These are phyloP conservation scores for Pythium pyrilobum DNA, from an alignment of 352 stramenopile genomes.

Conservation along the genomic window DNA sequence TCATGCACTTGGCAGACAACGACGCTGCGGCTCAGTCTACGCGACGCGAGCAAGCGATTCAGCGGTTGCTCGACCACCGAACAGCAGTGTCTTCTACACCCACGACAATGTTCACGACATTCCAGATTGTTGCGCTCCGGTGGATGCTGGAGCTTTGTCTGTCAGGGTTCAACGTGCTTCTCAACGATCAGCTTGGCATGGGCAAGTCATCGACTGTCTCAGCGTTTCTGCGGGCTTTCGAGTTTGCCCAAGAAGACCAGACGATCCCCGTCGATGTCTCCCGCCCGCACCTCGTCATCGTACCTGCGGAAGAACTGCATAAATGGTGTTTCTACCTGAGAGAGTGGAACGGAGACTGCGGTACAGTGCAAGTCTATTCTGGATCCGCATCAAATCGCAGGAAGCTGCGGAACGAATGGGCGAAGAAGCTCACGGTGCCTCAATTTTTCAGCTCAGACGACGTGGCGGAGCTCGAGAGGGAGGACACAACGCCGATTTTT, in stretches of 20 bases:
- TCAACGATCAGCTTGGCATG: conserved; percentile 86
- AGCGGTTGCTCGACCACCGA: conserved; percentile 8
- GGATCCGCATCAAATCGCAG: conserved; percentile 29
- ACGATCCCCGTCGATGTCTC: not conserved
- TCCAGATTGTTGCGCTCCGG: conserved; percentile 69
- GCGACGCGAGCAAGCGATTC: conserved; percentile 4
- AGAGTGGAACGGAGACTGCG: conserved; percentile 35
- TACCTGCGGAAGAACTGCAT: conserved; percentile 67
- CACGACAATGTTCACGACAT: conserved; percentile 53
- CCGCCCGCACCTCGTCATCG: conserved; percentile 73
- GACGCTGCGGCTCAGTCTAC: not conserved
- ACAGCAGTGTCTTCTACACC: not conserved
- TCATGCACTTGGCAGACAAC: not conserved
- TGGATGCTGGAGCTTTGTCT: conserved; percentile 80
- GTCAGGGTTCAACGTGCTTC: conserved; percentile 56
- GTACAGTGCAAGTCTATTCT: conserved; percentile 61
- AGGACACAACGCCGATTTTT: conserved; percentile 37
- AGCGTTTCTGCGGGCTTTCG: conserved; percentile 61
- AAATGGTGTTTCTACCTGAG: conserved; percentile 77
- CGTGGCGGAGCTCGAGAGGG: conserved; percentile 33
- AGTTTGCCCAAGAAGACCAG: conserved; percentile 23
- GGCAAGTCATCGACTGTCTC: conserved; percentile 76
- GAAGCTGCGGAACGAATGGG: conserved; percentile 51
- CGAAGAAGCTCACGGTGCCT: conserved; percentile 27
- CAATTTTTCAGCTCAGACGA: conserved; percentile 33